Percentiles rank a stretch among this genome's conserved stretches.
These are phyloP conservation scores for Karstenula rhodostoma DNA, from an alignment of 2,329 filamentous ascomycete species.

Conservation along the genomic window DNA sequence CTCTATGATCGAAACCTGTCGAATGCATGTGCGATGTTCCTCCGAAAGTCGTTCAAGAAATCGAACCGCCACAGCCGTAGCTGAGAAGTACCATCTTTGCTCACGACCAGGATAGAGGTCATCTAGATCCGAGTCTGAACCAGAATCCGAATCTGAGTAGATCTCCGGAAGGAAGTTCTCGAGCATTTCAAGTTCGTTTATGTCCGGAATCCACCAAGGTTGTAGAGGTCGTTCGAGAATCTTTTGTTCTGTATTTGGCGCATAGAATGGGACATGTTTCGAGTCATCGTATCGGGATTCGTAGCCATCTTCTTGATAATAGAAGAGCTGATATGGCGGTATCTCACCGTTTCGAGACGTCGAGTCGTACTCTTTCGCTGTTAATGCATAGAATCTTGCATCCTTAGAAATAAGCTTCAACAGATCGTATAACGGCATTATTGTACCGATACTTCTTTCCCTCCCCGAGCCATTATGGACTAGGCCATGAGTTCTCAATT, in stretches of 20 bases:
- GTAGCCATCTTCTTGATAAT: background rate
- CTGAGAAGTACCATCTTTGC: conserved; percentile 4
- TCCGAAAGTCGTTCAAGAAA: background rate
- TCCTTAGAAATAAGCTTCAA: background rate
- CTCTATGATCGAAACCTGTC: background rate
- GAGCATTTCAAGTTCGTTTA: background rate
- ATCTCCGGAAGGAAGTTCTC: background rate
- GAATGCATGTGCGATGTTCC: background rate
- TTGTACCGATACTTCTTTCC: too few species aligned
- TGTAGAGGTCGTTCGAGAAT: background rate
- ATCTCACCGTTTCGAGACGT: background rate
- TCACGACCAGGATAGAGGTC: too few species aligned
- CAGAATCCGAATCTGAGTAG: background rate
- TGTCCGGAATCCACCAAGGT: background rate
- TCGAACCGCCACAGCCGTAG: background rate
- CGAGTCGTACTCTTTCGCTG: conserved; percentile 4
- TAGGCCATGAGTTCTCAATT: background rate
- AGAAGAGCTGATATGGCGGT: background rate
- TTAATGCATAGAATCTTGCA: background rate
- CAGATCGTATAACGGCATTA: background rate
- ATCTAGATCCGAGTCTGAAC: too few species aligned
- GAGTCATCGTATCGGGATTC: background rate
- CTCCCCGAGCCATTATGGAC: background rate
- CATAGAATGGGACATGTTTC: background rate
- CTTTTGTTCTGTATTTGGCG: background rate